A percentile compares a stretch with the other conserved stretches of the same genome.
These are phyloP conservation scores for Ophidiomyces ophidiicola DNA, from an alignment of 2,329 filamentous ascomycete species.

Conservation along the genomic window DNA sequence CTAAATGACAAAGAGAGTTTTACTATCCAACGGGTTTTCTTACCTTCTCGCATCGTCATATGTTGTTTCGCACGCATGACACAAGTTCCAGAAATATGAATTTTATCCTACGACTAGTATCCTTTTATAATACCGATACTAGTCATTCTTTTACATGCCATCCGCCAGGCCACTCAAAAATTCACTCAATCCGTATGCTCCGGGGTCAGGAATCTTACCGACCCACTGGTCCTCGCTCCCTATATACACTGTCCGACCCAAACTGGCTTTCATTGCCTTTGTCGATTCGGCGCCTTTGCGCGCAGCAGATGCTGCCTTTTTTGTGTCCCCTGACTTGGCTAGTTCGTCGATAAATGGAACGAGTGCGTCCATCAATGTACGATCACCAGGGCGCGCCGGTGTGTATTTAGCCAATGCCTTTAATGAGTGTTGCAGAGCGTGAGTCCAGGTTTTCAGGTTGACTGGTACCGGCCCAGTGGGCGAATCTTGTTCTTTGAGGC, in stretches of 20 bases:
- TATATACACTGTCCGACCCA: conserved; percentile 75
- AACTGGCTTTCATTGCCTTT: conserved; percentile 80
- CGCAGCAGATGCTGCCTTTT: conserved; percentile 63
- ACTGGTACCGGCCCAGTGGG: conserved; percentile 34
- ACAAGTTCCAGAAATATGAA: not conserved
- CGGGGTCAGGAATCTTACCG: conserved; percentile 62
- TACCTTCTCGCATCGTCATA: too few species aligned
- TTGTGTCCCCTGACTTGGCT: conserved; percentile 50
- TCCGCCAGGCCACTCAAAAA: conserved; percentile 70
- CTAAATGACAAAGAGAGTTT: not conserved
- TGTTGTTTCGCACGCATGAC: not conserved
- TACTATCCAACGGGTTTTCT: too few species aligned
- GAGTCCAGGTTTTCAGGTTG: conserved; percentile 46
- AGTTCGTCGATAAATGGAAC: conserved; percentile 74
- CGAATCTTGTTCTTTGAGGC: conserved; percentile 44
- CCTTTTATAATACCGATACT: too few species aligned
- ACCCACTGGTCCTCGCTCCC: conserved; percentile 54
- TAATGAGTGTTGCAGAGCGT: conserved; percentile 59
- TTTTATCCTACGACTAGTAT: too few species aligned
- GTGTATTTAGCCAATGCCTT: conserved; percentile 69
- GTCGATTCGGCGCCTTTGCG: conserved; percentile 67
- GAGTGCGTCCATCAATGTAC: conserved; percentile 81
- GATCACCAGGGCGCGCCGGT: conserved; percentile 74
- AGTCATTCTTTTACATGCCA: conserved; percentile 19
- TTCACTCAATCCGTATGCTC: conserved; percentile 65